Conservation (phyloP, 352 stramenopile genomes). For the Pythium sp. region DNA sequence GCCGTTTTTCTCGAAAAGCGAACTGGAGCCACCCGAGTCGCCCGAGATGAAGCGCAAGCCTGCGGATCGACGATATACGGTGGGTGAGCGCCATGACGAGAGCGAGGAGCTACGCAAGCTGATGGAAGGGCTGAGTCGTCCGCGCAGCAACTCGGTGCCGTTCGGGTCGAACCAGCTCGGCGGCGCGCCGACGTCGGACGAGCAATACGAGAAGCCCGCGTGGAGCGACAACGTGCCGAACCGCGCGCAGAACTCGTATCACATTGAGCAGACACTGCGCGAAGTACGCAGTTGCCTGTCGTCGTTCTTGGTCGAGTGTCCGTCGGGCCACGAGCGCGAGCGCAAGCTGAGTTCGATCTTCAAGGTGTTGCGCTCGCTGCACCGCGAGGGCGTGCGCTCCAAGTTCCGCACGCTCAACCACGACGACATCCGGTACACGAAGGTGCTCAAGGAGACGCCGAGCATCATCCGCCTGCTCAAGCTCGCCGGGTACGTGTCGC, state of each 20-base stretch:
- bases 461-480: conserved; percentile 79
- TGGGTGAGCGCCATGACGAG: conserved; percentile 28
- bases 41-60: conserved; percentile 11
- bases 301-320: conserved; percentile 62
- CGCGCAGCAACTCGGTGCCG: conserved; percentile 59
- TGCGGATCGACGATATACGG: conserved; percentile 10
- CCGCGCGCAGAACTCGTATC: conserved; percentile 32
- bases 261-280: conserved; percentile 40
- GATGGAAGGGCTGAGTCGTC: conserved; percentile 59
- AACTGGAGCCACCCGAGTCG: conserved; percentile 19
- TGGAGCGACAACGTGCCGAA: conserved; percentile 59
- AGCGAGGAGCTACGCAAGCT: conserved; percentile 57
- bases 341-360: conserved; percentile 69
- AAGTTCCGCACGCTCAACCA: conserved; percentile 67
- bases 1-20: conserved; percentile 38
- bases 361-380: conserved; percentile 65
- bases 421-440: conserved; percentile 69
- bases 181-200: conserved; percentile 27
- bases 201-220: conserved; percentile 39
- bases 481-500: conserved; percentile 68
- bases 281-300: conserved; percentile 56
- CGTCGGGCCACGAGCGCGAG: conserved; percentile 54
- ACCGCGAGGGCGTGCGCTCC: conserved; percentile 57
- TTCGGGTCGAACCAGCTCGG: conserved; percentile 41
- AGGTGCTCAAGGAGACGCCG: conserved; percentile 60